Percentiles rank a stretch among this genome's conserved stretches.
Conservation (phyloP, 2,329 filamentous ascomycete genomes). For the Sporothrix schenckii region DNA sequence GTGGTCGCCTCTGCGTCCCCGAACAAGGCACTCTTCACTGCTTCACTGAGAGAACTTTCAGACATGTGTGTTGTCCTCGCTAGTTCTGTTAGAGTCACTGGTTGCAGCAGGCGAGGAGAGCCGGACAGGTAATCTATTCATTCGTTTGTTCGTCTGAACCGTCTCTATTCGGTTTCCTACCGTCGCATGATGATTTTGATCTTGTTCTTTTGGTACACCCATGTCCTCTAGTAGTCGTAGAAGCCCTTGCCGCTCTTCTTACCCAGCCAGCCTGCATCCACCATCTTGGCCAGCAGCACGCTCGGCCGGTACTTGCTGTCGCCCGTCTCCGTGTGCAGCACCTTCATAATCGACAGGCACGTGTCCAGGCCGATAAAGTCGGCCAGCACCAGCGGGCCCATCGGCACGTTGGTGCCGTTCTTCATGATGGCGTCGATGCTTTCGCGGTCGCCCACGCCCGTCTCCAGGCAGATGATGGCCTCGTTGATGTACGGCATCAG, state of each 20-base stretch:
- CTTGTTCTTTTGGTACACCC: not conserved
- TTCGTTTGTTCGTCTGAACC: not conserved
- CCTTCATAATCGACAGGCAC: slow-evolving; percentile 95
- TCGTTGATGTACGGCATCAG: slow-evolving; percentile 99
- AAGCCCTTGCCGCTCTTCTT: slow-evolving; percentile 98
- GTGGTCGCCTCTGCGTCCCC: not conserved
- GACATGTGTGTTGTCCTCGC: slow-evolving; percentile 2
- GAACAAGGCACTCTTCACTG: not conserved
- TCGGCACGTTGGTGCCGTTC: slow-evolving; percentile 97
- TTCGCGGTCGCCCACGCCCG: slow-evolving; percentile 82
- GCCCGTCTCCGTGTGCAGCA: slow-evolving; percentile 85
- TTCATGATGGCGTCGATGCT: slow-evolving; percentile 99
- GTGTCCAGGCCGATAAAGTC: slow-evolving; percentile 98
- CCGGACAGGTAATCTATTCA: not conserved
- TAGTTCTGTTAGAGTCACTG: not conserved
- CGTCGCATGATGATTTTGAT: not conserved
- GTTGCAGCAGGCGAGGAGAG: not conserved
- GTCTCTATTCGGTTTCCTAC: not conserved
- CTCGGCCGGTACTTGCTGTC: slow-evolving; percentile 95
- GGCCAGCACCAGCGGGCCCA: slow-evolving; percentile 90
- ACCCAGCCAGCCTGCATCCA: slow-evolving; percentile 94
- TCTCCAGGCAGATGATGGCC: slow-evolving; percentile 93
- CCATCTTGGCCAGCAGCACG: slow-evolving; percentile 89
- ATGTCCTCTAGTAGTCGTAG: slow-evolving; percentile 71
- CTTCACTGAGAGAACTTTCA: no score